Base-by-base conservation (phyloP, 306 rosid species). In the Morella rubra region DNA sequence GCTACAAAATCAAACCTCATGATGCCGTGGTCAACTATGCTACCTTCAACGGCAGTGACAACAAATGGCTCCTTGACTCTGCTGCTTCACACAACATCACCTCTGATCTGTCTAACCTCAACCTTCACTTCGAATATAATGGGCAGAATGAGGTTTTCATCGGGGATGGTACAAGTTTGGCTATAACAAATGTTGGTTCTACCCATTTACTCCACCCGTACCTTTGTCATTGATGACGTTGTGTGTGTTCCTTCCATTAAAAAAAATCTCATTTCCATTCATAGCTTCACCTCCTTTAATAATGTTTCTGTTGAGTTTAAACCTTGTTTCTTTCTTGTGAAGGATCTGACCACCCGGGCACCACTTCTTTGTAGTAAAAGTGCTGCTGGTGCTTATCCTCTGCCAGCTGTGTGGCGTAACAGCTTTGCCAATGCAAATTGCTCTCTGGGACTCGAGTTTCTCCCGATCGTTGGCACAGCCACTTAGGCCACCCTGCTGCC, bases 271-370 rank as follows among this genome's bases (percentile, higher is more conserved):
- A 42, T 58, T 55, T 73, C 16, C 5, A 32, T 73, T 41, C 42
- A 37, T 20, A 20, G 58, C 14, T 55, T 73, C 11, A 41, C 56
- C 22, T 12, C 5, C 7, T 1, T 16, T 11, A 73, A 73, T 18
- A n/a, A 73, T n/a, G 40, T 47, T 56, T 73, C 8, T 40, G n/a
- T 58, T 8, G 70, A 73, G 16, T 73, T 73, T n/a, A n/a, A 22
- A 56, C 44, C 55, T 5, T 3, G 13, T 4, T n/a, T 12, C 24
- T 74, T 60, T 74, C 2, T 1, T 22, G 61, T 61, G 4, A 73
- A 73, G 56, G 69, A 73, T 20, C 42, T 73, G 6, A 6, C 14
- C 42, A 73, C 11, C 13, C 20, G 55, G 45, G 69, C 44, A 4
- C 1, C 1, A 1, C 54, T 74, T 13, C 8, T 45, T 11, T 9